Conservation (phyloP, 805 yeast species). For the Schwanniomyces vanrijiae region DNA sequence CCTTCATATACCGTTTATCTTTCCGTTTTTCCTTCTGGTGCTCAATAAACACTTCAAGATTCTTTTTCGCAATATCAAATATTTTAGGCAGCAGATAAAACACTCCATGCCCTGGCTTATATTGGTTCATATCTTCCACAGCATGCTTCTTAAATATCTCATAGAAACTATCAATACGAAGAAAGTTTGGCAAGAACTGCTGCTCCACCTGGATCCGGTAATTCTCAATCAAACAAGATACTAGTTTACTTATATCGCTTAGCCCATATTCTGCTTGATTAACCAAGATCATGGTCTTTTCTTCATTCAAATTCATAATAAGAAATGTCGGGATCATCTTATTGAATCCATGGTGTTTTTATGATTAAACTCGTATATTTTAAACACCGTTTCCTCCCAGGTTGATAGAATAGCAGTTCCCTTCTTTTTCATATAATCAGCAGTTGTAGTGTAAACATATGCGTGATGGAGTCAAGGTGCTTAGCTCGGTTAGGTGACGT, state of each 20-base stretch:
- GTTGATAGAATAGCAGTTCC: not conserved
- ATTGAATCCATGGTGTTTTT: not conserved
- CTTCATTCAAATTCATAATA: not conserved
- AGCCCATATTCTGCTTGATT: not conserved
- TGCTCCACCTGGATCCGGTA: not conserved
- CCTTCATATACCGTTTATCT: not conserved
- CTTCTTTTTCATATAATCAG: not conserved
- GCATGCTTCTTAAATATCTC: not conserved
- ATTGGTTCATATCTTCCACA: not conserved
- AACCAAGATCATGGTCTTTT: not conserved
- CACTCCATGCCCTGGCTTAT: too few species aligned
- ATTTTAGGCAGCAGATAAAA: not conserved
- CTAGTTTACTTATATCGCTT: not conserved
- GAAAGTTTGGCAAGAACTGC: not conserved
- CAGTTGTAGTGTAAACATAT: not conserved
- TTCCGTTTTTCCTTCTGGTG: not conserved
- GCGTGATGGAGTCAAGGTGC: not conserved
- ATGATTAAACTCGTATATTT: not conserved
- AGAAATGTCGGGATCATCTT: not conserved
- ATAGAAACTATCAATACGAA: not conserved
- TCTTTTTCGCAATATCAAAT: not conserved
- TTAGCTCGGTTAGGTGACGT: not conserved
- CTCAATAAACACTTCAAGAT: not conserved
- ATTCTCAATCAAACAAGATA: not conserved
- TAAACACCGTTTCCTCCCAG: not conserved